Evolutionary conservation across 495 filamentous ascomycete species (phyloP).

Genomic region (Mytilinidion resinicola): DNA sequence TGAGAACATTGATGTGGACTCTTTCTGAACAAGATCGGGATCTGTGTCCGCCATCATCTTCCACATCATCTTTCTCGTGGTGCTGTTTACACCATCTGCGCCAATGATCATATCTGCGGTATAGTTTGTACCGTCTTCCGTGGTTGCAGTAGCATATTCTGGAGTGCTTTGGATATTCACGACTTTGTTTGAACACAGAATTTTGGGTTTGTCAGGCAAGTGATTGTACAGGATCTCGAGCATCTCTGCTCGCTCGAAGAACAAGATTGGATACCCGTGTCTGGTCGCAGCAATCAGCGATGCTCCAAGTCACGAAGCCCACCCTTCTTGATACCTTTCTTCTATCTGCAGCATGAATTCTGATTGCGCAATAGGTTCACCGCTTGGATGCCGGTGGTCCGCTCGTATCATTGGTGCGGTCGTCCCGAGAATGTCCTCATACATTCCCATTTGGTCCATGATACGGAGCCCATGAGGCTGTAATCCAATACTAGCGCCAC

Average conservation of each 20-base stretch:
- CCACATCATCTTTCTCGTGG: not conserved
- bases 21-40: not conserved
- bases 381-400: not conserved
- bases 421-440: not conserved
- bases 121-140: slow-evolving; percentile 17
- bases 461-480: not conserved
- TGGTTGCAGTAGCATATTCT: slow-evolving; percentile 1
- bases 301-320: not conserved
- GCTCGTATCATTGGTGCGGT: not conserved
- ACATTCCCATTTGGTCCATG: not conserved
- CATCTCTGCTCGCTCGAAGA: slow-evolving; percentile 34
- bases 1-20: slow-evolving; percentile 20
- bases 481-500: not conserved
- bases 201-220: slow-evolving; percentile 33
- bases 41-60: slow-evolving; percentile 20
- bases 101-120: slow-evolving; percentile 8
- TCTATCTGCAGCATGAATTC: not conserved
- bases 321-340: not conserved
- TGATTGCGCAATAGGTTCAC: not conserved
- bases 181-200: slow-evolving; percentile 36
- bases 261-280: slow-evolving; percentile 35
- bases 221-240: slow-evolving; percentile 35
- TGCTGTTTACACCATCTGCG: not conserved
- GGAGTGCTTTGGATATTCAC: slow-evolving; percentile 8
- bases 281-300: slow-evolving; percentile 10